Evolutionary conservation across 176 grass and related monocot genomes (phyloP).

Genomic region (Carex kokanica): DNA sequence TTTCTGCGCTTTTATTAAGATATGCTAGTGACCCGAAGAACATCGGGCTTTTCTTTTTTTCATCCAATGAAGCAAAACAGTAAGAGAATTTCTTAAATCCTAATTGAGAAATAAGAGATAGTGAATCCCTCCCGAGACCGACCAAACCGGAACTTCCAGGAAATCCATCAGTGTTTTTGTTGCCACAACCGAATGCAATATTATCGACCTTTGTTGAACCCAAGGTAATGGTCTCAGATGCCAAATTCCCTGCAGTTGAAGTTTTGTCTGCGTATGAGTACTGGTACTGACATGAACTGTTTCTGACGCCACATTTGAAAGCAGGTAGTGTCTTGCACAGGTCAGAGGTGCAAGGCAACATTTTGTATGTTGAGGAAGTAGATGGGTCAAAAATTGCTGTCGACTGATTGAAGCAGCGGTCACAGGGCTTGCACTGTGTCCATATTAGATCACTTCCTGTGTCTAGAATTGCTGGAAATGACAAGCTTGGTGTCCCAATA

Average conservation of each 20-base stretch:
- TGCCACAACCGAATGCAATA: constrained; percentile 16
- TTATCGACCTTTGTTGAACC: constrained; percentile 17
- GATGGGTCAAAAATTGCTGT: constrained; percentile 54
- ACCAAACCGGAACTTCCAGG: constrained; percentile 43
- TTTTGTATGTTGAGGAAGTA: constrained; percentile 55
- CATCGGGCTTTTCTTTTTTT: constrained; percentile 42
- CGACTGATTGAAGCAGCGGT: constrained; percentile 44
- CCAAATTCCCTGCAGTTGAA: constrained; percentile 51
- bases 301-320: constrained; percentile 25
- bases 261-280: constrained; percentile 58
- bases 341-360: constrained; percentile 36
- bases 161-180: constrained; percentile 45
- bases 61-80: constrained; percentile 63
- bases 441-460: constrained; percentile 80
- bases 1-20: constrained; percentile 1
- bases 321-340: constrained; percentile 41
- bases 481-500: constrained; percentile 53
- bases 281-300: constrained; percentile 35
- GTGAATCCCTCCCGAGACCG: constrained; percentile 45
- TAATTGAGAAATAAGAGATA: constrained; percentile 57
- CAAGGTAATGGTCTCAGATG: constrained; percentile 58
- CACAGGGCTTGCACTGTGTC: constrained; percentile 83
- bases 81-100: constrained; percentile 59
- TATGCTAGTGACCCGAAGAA: constrained; percentile 32
- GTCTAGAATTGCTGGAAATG: constrained; percentile 64